Conservation (phyloP, 1,139 yeast genomes). For the Zygosaccharomyces pseudobailii region DNA sequence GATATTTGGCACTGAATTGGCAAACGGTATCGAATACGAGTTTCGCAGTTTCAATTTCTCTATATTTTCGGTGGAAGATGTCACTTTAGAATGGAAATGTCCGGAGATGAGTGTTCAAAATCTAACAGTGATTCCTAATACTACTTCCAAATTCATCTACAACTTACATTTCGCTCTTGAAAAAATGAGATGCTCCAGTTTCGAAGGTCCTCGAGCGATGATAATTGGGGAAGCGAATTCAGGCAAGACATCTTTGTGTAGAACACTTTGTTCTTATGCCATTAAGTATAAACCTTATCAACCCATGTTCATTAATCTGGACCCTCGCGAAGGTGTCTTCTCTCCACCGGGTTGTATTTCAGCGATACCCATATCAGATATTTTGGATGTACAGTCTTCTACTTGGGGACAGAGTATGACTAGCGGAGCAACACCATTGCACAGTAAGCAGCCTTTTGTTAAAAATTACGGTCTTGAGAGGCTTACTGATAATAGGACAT, state of each 20-base stretch:
- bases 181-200: slow-evolving; percentile 43
- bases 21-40: slow-evolving; percentile 59
- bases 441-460: slow-evolving; percentile 83
- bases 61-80: slow-evolving; percentile 58
- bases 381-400: slow-evolving; percentile 66
- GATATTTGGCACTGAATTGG: slow-evolving; percentile 87
- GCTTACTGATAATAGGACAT: slow-evolving; percentile 53
- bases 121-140: slow-evolving; percentile 18
- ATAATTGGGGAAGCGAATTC: slow-evolving; percentile 66
- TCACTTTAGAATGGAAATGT: slow-evolving; percentile 44
- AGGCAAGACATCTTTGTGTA: slow-evolving; percentile 76
- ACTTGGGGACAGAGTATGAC: slow-evolving; percentile 85
- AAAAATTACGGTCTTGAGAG: slow-evolving; percentile 72
- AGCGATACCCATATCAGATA: slow-evolving; percentile 79
- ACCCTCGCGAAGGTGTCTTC: slow-evolving; percentile 76
- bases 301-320: slow-evolving; percentile 70
- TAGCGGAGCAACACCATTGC: slow-evolving; percentile 78
- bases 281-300: slow-evolving; percentile 60
- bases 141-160: slow-evolving; percentile 42
- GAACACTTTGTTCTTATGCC: slow-evolving; percentile 71
- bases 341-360: slow-evolving; percentile 81
- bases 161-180: slow-evolving; percentile 78
- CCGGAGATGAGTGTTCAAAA: slow-evolving; percentile 16
- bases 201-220: slow-evolving; percentile 61
- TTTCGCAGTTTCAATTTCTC: slow-evolving; percentile 57